These are phyloP conservation scores for Jackrogersella minutella DNA, from an alignment of 495 filamentous ascomycete genomes.

Conservation along the genomic window DNA sequence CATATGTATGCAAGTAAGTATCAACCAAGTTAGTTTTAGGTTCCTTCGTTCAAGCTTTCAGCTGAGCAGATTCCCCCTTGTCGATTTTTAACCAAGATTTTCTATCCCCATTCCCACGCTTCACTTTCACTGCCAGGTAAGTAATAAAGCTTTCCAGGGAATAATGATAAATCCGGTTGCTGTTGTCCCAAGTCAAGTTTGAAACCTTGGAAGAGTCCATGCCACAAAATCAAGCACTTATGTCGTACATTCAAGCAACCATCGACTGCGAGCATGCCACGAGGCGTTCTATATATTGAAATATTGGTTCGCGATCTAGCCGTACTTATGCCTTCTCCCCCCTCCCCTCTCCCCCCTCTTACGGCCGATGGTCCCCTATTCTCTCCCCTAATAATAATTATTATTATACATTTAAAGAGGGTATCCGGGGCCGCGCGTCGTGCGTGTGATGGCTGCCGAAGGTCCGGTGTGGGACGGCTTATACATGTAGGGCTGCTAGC, in stretches of 20 bases:
- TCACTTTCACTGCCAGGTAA: slow-evolving; percentile 13
- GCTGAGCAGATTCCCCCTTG: neutral
- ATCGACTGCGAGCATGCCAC: slow-evolving; percentile 9
- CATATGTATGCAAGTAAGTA: neutral
- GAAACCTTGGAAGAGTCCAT: neutral
- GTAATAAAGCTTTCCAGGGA: slow-evolving; percentile 4
- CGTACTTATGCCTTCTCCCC: neutral
- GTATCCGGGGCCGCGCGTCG: slow-evolving; percentile 37
- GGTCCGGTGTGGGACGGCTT: slow-evolving; percentile 22
- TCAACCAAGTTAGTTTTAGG: slow-evolving; percentile 3
- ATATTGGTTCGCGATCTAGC: slow-evolving; percentile 11
- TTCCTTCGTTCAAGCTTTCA: slow-evolving; percentile 2
- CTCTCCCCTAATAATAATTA: neutral
- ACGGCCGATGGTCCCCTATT: neutral
- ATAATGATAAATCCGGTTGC: neutral
- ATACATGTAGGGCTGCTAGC: slow-evolving; percentile 27
- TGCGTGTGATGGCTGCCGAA: slow-evolving; percentile 28
- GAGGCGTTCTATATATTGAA: slow-evolving; percentile 16
- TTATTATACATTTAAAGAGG: neutral
- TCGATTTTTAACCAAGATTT: neutral
- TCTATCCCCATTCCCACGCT: neutral
- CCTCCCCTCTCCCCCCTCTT: neutral
- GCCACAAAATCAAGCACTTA: neutral
- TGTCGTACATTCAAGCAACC: slow-evolving; percentile 12
- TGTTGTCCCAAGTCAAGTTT: neutral